A percentile compares a stretch with the other conserved stretches of the same genome.
phyloP scores from a whole-genome alignment of 2,329 filamentous ascomycete genomes.

The Thelonectria rubi region DNA sequence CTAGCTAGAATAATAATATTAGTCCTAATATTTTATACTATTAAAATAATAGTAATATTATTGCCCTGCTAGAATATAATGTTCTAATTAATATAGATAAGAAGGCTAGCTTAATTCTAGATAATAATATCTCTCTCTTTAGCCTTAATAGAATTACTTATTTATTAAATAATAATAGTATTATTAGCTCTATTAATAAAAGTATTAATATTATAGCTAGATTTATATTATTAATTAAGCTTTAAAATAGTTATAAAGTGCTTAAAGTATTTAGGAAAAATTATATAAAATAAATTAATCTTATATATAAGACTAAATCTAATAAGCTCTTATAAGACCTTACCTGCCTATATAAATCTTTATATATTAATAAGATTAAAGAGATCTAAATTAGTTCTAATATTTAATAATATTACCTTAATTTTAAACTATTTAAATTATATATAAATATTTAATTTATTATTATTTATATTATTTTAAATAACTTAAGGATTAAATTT shows the following conservation, averaged over 20 bases:
- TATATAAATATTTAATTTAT: slow-evolving; percentile 79
- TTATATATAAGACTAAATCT: slow-evolving; percentile 80
- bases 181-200: slow-evolving; percentile 57
- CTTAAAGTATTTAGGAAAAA: slow-evolving; percentile 88
- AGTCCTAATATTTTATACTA: slow-evolving; percentile 88
- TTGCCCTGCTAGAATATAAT: slow-evolving; percentile 62
- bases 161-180: slow-evolving; percentile 60
- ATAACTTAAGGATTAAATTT: slow-evolving; percentile 83
- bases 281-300: slow-evolving; percentile 73
- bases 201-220: slow-evolving; percentile 61
- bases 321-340: slow-evolving; percentile 91
- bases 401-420: slow-evolving; percentile 87
- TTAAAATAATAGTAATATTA: slow-evolving; percentile 88
- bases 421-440: slow-evolving; percentile 75
- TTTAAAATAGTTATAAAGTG: slow-evolving; percentile 81
- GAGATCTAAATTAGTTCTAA: slow-evolving; percentile 89
- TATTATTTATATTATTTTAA: slow-evolving; percentile 83
- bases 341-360: slow-evolving; percentile 78
- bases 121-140: slow-evolving; percentile 49
- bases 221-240: slow-evolving; percentile 79
- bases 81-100: slow-evolving; percentile 61
- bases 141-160: slow-evolving; percentile 53
- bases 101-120: slow-evolving; percentile 52
- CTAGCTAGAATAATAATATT: slow-evolving; percentile 85
- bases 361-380: slow-evolving; percentile 96